phyloP scores from a whole-genome alignment of 2,329 filamentous ascomycete genomes.

The Arthrobotrys iridis region DNA sequence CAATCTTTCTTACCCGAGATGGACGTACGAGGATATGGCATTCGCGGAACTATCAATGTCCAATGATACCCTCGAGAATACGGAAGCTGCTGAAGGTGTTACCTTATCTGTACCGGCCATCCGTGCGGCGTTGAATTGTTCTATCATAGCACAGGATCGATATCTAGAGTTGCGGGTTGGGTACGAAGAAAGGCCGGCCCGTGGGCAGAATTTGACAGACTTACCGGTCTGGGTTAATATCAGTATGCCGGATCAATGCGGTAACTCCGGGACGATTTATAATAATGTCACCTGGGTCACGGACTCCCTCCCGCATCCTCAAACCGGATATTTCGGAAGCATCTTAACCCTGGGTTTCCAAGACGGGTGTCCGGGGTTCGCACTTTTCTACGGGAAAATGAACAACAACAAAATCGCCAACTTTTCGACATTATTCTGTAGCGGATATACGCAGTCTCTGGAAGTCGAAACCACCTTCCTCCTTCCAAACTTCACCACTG shows the following conservation, averaged over 20 bases:
- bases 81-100: constrained; percentile 72
- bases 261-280: constrained; percentile 24
- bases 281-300: constrained; percentile 17
- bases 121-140: constrained; percentile 60
- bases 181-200: constrained; percentile 66
- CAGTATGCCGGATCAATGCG: constrained; percentile 35
- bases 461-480: constrained; percentile 32
- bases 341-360: not conserved
- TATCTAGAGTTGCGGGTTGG: constrained; percentile 74
- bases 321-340: constrained; percentile 35
- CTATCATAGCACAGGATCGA: constrained; percentile 74
- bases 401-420: constrained; percentile 38
- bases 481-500: constrained; percentile 29
- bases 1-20: constrained; percentile 68
- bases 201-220: not conserved
- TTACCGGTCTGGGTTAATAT: constrained; percentile 29
- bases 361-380: constrained; percentile 30
- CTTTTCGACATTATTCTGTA: constrained; percentile 33
- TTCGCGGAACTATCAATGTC: constrained; percentile 73
- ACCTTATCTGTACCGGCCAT: constrained; percentile 71
- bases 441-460: constrained; percentile 24
- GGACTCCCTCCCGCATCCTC: constrained; percentile 6
- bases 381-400: constrained; percentile 36
- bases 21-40: constrained; percentile 69
- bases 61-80: constrained; percentile 71